phyloP scores from a whole-genome alignment of 768 basidiomycete genomes.

The Boletus pseudo-olivaceus region DNA sequence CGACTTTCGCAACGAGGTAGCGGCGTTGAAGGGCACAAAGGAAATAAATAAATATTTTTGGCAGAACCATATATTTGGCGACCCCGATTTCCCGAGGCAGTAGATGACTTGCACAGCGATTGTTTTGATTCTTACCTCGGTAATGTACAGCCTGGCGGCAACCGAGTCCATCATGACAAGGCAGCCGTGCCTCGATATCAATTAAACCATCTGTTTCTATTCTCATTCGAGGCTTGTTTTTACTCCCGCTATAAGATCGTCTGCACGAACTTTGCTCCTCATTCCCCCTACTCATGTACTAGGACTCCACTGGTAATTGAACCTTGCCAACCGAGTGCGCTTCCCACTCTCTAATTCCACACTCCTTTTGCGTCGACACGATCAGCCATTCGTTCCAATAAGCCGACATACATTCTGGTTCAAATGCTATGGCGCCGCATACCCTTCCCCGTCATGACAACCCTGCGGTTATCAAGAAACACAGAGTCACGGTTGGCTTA shows the following conservation, averaged over 20 bases:
- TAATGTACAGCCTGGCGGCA: constrained; percentile 2
- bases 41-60: neutral
- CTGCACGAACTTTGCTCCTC: neutral
- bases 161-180: neutral
- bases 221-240: neutral
- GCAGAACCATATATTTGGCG: neutral
- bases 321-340: neutral
- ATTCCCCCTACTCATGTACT: neutral
- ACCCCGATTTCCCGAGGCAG: neutral
- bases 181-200: neutral
- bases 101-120: neutral
- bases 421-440: constrained; percentile 17
- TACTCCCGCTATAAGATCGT: neutral
- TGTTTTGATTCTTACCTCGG: constrained; percentile 1
- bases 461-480: constrained; percentile 18
- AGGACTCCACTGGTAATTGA: neutral
- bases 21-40: constrained; percentile 12
- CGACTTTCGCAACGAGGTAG: constrained; percentile 39
- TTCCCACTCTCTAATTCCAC: constrained; percentile 7
- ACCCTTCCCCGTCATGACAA: constrained; percentile 8
- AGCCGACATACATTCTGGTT: neutral
- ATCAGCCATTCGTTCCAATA: neutral
- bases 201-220: neutral
- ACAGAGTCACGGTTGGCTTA: constrained; percentile 49
- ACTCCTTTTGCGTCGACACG: neutral